A percentile compares a stretch with the other conserved stretches of the same genome.
Conservation (phyloP, 2,329 filamentous ascomycete genomes). For the Lachnum nothofagi region DNA sequence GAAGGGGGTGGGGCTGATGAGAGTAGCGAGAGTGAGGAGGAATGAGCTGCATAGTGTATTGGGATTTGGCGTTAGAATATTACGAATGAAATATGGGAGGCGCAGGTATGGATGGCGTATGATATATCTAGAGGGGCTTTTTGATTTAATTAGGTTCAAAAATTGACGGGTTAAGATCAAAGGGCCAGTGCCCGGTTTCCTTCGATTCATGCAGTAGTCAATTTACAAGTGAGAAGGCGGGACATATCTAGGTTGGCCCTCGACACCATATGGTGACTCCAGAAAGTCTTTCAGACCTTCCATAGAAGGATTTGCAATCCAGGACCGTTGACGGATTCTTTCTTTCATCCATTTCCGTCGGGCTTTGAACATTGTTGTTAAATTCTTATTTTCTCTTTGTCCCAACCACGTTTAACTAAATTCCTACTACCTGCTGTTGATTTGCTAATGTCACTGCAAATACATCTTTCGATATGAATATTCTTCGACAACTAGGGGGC, state of each 20-base stretch:
- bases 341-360: neutral
- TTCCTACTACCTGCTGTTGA: neutral
- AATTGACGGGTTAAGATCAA: neutral
- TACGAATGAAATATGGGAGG: neutral
- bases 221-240: neutral
- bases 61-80: conserved; percentile 2
- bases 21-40: conserved; percentile 34
- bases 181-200: neutral
- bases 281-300: neutral
- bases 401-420: neutral
- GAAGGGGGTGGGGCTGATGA: conserved; percentile 21
- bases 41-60: conserved; percentile 19
- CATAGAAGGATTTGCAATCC: neutral
- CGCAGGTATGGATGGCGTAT: neutral
- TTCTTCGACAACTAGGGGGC: too few relatives aligned
- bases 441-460: too few relatives aligned
- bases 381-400: neutral
- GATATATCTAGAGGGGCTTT: neutral
- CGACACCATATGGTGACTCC: neutral
- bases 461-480: neutral
- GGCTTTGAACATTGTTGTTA: neutral
- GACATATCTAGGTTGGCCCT: neutral
- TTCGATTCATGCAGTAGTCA: neutral
- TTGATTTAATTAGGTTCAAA: neutral
- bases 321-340: too few relatives aligned